phyloP scores from a whole-genome alignment of 176 grass and related monocot species.

The Oropetium thomaeum region DNA sequence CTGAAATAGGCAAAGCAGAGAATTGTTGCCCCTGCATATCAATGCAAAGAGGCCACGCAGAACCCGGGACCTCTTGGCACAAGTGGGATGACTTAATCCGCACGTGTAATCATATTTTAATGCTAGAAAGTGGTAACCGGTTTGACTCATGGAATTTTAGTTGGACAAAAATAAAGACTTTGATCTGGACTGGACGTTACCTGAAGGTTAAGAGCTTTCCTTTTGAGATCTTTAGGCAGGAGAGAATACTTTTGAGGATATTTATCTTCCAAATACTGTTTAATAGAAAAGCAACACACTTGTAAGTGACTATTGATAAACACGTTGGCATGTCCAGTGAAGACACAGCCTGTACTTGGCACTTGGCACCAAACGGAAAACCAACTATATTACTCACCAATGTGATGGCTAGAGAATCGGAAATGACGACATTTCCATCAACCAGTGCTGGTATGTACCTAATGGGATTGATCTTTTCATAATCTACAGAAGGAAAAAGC shows the following conservation, averaged over 20 bases:
- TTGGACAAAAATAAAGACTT: neutral
- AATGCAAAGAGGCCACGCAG: too few relatives aligned
- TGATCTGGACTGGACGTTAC: slow-evolving; percentile 32
- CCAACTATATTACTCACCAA: slow-evolving; percentile 47
- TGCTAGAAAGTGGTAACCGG: neutral
- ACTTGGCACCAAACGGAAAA: neutral
- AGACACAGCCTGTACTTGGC: too few relatives aligned
- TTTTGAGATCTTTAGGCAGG: slow-evolving; percentile 68
- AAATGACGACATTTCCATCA: slow-evolving; percentile 65
- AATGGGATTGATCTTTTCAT: slow-evolving; percentile 81
- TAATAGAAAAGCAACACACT: slow-evolving; percentile 5
- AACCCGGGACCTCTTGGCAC: too few relatives aligned
- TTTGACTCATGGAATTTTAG: neutral
- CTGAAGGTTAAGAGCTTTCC: slow-evolving; percentile 86
- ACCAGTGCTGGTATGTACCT: slow-evolving; percentile 75
- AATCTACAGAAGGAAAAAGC: slow-evolving; percentile 47
- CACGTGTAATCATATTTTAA: too few relatives aligned
- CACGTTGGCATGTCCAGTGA: neutral
- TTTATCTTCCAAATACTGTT: slow-evolving; percentile 92
- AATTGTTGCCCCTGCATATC: too few relatives aligned
- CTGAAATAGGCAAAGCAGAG: neutral
- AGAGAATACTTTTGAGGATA: slow-evolving; percentile 76
- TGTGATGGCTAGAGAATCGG: slow-evolving; percentile 72
- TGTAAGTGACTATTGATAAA: slow-evolving; percentile 13
- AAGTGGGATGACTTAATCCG: too few relatives aligned